Evolutionary conservation across 257 asterid species (phyloP).

Genomic region (Solanum chmielewskii): DNA sequence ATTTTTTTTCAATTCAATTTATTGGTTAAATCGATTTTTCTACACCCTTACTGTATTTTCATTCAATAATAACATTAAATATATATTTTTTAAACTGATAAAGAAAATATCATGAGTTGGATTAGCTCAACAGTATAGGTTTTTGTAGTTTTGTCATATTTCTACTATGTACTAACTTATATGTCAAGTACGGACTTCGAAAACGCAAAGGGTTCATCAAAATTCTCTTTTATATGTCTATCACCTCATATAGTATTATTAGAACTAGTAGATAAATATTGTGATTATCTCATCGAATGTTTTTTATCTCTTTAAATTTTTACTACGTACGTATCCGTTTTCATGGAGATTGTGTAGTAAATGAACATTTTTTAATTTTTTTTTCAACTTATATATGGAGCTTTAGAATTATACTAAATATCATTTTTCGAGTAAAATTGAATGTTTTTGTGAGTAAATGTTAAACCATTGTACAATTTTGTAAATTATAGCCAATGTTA

Average conservation of each 20-base stretch:
- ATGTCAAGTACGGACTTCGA: not conserved
- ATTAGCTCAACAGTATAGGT: not conserved
- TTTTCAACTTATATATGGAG: not conserved
- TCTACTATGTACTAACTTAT: not conserved
- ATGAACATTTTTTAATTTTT: not conserved
- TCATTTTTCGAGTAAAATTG: not conserved
- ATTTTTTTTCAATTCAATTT: too few relatives aligned
- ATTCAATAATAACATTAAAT: not conserved
- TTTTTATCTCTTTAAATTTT: not conserved
- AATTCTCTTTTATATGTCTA: not conserved
- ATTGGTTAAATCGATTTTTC: too few relatives aligned
- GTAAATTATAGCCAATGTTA: not conserved
- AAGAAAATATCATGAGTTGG: not conserved
- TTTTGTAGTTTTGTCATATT: not conserved
- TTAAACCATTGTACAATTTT: not conserved
- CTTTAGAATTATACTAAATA: not conserved
- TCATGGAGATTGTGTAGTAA: not conserved
- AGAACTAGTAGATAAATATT: not conserved
- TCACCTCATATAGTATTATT: not conserved
- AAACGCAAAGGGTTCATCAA: not conserved
- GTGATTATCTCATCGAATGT: not conserved
- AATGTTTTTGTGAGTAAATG: not conserved
- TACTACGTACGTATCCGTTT: not conserved
- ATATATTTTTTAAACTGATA: not conserved
- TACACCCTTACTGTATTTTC: not conserved